Evolutionary conservation across 352 stramenopile genomes (phyloP), one percentile per base, ranked within the genome.

Genomic region (Globisporangium alternatum): DNA sequence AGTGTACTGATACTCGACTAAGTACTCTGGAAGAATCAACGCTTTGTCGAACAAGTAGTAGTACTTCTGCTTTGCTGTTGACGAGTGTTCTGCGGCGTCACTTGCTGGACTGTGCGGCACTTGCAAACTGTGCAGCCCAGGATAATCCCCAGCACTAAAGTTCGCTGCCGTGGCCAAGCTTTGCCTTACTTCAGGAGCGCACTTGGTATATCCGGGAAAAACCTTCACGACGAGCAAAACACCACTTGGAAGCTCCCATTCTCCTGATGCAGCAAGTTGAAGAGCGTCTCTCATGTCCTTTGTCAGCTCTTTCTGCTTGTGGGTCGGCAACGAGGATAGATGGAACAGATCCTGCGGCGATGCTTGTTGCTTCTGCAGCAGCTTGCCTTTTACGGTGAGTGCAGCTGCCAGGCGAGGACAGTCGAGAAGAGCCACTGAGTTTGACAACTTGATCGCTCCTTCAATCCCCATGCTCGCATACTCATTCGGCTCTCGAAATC

Each of bases 1-100:
- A 17, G 69, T 45, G 55, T 93, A 96, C 35, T 94, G 69, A 58
- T 90, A 96, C 57, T 95, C 83, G 22, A 97, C 82, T 22, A 97
- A 69, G 57, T 95, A 97, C 66, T 96, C 89, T 1, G 89, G 89
- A 12, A 97, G 68, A 30, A 94, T 69, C 9, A 96, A 62, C 1
- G 76, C 75, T 31, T 83, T 83, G 73, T 97, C 88, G 56, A 96
- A 89, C 48, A 94, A 55, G 51, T 89, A 92, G 56, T 91, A 96
- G 22, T 86, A 59, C 8, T 81, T 90, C 65, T 93, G 83, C 15
- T 72, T 78, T 55, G 68, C 62, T 62, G 69, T 54, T 60, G 74
- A 56, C 10, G 31, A 31, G 19, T 31, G 15, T 1, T 53, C 13
- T 0, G 17, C 17, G 13, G 44, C 21, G 17, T 17, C 30, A 5